Conservation (phyloP, 768 basidiomycete genomes). For the Punctularia strigosozonata region DNA sequence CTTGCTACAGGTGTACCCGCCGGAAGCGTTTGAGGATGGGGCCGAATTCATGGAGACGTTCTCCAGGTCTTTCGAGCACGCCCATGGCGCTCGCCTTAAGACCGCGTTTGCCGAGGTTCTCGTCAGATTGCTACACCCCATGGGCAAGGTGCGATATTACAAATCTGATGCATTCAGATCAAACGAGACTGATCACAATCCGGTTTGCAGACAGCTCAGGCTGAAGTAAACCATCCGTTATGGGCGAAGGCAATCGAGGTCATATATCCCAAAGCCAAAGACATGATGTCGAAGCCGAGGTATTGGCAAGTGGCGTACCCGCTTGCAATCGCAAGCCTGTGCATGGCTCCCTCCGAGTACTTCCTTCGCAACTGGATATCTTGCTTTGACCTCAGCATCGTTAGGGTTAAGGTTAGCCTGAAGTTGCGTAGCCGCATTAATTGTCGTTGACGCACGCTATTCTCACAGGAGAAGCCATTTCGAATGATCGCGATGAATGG, state of each 20-base stretch:
- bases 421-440: neutral
- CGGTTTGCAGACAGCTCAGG: constrained; percentile 66
- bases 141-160: constrained; percentile 54
- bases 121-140: constrained; percentile 68
- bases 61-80: constrained; percentile 71
- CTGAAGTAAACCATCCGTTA: constrained; percentile 89
- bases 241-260: constrained; percentile 89
- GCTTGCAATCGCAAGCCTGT: constrained; percentile 69
- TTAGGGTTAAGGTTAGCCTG: constrained; percentile 64
- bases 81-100: constrained; percentile 77
- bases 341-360: constrained; percentile 77
- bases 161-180: neutral
- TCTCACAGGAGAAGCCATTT: constrained; percentile 60
- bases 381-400: constrained; percentile 60
- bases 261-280: constrained; percentile 71
- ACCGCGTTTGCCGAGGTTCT: constrained; percentile 78
- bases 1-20: constrained; percentile 73
- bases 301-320: constrained; percentile 88
- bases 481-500: constrained; percentile 71
- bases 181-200: neutral
- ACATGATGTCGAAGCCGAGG: constrained; percentile 79
- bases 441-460: constrained; percentile 6
- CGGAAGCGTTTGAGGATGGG: constrained; percentile 85
- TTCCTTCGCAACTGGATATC: constrained; percentile 75
- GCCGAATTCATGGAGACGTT: constrained; percentile 83